Evolutionary conservation across 495 filamentous ascomycete genomes (phyloP), one percentile per base, ranked within the genome.

Genomic region (Staphylotrichum tortipilum): DNA sequence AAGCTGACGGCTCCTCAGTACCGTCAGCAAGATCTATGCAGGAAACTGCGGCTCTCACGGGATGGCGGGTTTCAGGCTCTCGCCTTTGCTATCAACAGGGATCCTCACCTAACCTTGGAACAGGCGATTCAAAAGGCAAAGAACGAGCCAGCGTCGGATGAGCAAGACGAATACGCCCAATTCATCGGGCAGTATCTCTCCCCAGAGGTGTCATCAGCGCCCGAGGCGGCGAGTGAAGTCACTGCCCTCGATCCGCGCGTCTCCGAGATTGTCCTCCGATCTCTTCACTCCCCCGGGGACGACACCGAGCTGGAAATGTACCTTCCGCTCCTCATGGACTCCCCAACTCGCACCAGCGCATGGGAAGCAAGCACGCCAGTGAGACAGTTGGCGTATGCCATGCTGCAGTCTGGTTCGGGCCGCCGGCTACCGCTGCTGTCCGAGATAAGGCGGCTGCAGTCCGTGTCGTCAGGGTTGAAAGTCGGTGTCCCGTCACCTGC

Each of bases 281-380:
- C 69, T 40, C 28, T 61, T 8, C 39, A 7, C 6, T 15, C 29
- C 11, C 19, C 36, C 10, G 34, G 33, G 3, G 12, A 10, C n/a
- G 62, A 61, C 0, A 8, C 44, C 7, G 35, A 50, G 2, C 39
- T 62, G 7, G 63, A 70, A 33, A 71, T 85, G 30, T 86, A 80
- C 50, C 70, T 87, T 7, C 75, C 79, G 0, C 64, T 77, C 26
- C 56, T 85, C 2, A 60, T 77, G 12, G 83, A 87, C 49, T 80
- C 75, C 50, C 77, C 76, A 30, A 44, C 67, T 6, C 71, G 78
- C 31, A 71, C 72, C 31, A 85, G 79, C 52, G 79, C 81, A 3
- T 90, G 86, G 86, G 71, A 71, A 45, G 53, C 71, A 11, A 82
- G 81, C 44, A 73, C 70, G 12, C 19, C 41, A 0, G 61, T 78